Base-by-base conservation (phyloP, 768 basidiomycete genomes). In the Saitozyma podzolica region DNA sequence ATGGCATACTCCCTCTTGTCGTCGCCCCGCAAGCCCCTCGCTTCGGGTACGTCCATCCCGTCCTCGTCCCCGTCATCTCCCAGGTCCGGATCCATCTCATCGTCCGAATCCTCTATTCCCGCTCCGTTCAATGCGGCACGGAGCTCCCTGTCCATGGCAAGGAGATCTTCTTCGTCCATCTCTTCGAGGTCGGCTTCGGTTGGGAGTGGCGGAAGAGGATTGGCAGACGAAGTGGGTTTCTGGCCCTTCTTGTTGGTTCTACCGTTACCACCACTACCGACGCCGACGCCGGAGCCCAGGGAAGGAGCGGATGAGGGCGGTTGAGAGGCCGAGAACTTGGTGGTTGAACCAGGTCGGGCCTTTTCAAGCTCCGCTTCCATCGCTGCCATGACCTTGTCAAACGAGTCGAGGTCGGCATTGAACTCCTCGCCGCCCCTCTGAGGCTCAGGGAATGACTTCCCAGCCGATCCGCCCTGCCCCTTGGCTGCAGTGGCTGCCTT, bases 321-420 rank as follows among this genome's bases (percentile, higher is more conserved):
- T 53, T 51, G 9, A 7, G 37, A 9, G 14, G 19, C 45, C 65
- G 70, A 73, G 40, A 69, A 58, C 45, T 61, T 63, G 42, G 50
- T 8, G 50, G 59, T 53, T 14, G 55, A 13, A 19, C 54, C 9
- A 8, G 55, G 29, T 39, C 58, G 68, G 20, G 69, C 62, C 42
- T 81, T 83, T 50, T 81, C 77, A 40, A 99, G 83, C 69, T 96
- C 90, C 16, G 82, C 85, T 69, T 99, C 96, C 88, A 98, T 91
- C 2, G 92, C 92, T 73, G 86, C 85, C 96, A 98, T 98, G 40
- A 98, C 91, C 0, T 89, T 86, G 75, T 99, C 96, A 66, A 99
- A 98, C 0, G 92, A 93, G 76, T 94, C 85, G 19, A 98, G 83
- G 52, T 87, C 86, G 4, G 87, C 85, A 76, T 92, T 89, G 8